phyloP scores from a whole-genome alignment of 2,329 filamentous ascomycete species.

The Colletotrichum noveboracense region DNA sequence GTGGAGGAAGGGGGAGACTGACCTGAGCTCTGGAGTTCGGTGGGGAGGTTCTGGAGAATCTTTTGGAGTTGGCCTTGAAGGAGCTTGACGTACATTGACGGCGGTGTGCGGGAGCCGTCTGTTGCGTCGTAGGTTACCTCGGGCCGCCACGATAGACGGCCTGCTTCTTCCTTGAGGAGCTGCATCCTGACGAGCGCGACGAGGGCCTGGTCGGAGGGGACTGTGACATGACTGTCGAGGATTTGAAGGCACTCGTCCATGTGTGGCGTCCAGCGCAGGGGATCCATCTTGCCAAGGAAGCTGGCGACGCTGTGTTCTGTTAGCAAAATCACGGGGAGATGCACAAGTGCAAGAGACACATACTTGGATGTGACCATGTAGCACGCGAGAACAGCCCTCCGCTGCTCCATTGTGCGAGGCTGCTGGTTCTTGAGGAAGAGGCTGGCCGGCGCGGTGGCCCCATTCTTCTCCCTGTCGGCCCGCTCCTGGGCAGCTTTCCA shows the following conservation, averaged over 20 bases:
- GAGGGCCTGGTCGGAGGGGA: conserved; percentile 50
- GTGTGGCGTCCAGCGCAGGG: conserved; percentile 57
- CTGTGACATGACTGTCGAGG: conserved; percentile 46
- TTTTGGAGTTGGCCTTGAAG: conserved; percentile 29
- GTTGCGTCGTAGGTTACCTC: not conserved
- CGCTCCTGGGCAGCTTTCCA: conserved; percentile 15
- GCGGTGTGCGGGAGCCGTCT: conserved; percentile 13
- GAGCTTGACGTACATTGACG: conserved; percentile 32
- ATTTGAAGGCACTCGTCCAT: conserved; percentile 58
- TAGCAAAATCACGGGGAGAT: not conserved
- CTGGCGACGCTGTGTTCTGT: not conserved
- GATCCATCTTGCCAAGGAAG: conserved; percentile 42
- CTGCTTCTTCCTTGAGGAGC: conserved; percentile 30
- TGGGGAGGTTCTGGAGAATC: conserved; percentile 27
- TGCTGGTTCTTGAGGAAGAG: not conserved
- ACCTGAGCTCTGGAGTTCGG: conserved; percentile 33
- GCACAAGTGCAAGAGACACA: not conserved
- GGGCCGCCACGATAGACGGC: conserved; percentile 28
- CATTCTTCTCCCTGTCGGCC: not conserved
- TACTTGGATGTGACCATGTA: conserved; percentile 16
- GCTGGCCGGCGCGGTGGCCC: not conserved
- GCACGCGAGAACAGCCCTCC: conserved; percentile 23
- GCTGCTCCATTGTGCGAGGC: conserved; percentile 25
- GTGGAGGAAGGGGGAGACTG: conserved; percentile 7
- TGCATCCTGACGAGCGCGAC: conserved; percentile 43